Evolutionary conservation across 2,329 filamentous ascomycete species (phyloP), one percentile per base, ranked within the genome.

Genomic region (Fonsecaea erecta): DNA sequence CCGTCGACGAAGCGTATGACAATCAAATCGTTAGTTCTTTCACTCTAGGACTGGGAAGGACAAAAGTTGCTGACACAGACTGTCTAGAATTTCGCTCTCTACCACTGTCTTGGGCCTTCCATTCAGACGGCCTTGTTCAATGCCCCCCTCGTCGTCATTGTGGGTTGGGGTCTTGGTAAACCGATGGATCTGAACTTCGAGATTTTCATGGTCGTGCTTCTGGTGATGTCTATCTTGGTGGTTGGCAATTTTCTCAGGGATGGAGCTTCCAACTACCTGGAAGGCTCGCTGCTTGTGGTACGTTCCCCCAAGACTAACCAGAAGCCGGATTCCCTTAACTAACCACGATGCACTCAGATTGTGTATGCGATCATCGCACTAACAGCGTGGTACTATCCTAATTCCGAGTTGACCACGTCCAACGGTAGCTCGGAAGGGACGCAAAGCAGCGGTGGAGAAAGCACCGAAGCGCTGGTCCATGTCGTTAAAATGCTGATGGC

Each of bases 51-150:
- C 9, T n/a, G 18, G 18, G 40, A 9, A 26, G 37, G 18, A 34
- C 16, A 12, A 21, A 26, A n/a, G 40, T 35, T 26, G 55, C 55
- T 58, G 35, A 58, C 55, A 53, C 57, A n/a, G 65, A 52, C 62
- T 48, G n/a, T 37, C 56, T 75, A 75, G 79, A 95, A 95, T 79
- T 89, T 93, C 77, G 91, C 92, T 0, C 83, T 95, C 28, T 90
- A 91, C 52, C 92, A 97, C 75, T 91, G 95, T 60, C 86, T 97
- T 48, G 92, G 92, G 53, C 89, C 92, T 1, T 94, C 91, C 0
- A 89, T 97, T 64, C 93, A 97, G 78, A 97, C 93, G 0, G 92
- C 93, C 0, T 84, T 97, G 34, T 87, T 97, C 74, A 97, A 96
- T 75, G 92, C 89, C 0, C 93, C 93, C 0, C 84, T 97, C 3